Evolutionary conservation across 2,329 filamentous ascomycete genomes (phyloP).

Genomic region (Aspergillus brunneoviolaceus): DNA sequence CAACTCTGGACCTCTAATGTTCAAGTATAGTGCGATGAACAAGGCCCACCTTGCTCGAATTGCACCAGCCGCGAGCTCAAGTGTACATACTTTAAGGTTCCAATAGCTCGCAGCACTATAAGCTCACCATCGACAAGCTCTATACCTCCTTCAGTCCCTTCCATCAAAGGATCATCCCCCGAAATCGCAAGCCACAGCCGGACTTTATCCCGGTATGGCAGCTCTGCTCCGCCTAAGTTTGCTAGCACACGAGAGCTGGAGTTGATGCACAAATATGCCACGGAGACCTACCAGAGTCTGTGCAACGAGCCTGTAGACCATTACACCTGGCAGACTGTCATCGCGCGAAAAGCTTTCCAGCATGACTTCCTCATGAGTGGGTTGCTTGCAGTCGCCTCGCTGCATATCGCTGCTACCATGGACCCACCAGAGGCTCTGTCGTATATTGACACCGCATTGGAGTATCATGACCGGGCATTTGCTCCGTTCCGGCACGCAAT

Average conservation of each 20-base stretch:
- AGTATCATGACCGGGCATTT: conserved; percentile 38
- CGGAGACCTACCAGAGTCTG: conserved; percentile 47
- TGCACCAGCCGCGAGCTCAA: conserved; percentile 37
- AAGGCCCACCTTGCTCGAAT: conserved; percentile 41
- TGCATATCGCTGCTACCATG: conserved; percentile 40
- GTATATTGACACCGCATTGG: conserved; percentile 38
- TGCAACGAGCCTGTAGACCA: conserved; percentile 32
- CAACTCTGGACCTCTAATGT: conserved; percentile 3
- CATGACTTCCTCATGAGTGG: conserved; percentile 46
- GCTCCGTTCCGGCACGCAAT: conserved; percentile 37
- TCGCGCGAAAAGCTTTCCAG: conserved; percentile 42
- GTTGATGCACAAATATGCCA: conserved; percentile 54
- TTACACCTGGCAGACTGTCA: conserved; percentile 41
- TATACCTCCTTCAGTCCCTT: background rate
- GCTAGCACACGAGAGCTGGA: conserved; percentile 44
- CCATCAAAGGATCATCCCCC: background rate
- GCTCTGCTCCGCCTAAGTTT: conserved; percentile 8
- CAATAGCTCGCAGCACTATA: conserved; percentile 14
- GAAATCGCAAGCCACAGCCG: background rate
- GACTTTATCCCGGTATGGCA: background rate
- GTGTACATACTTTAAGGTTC: conserved; percentile 31
- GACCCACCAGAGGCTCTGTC: conserved; percentile 30
- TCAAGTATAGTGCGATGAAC: conserved; percentile 38
- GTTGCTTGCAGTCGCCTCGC: conserved; percentile 40
- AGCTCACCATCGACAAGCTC: conserved; percentile 11